Evolutionary conservation across 805 yeast species (phyloP), one percentile per base, ranked within the genome.

Genomic region (Yarrowia sp.): DNA sequence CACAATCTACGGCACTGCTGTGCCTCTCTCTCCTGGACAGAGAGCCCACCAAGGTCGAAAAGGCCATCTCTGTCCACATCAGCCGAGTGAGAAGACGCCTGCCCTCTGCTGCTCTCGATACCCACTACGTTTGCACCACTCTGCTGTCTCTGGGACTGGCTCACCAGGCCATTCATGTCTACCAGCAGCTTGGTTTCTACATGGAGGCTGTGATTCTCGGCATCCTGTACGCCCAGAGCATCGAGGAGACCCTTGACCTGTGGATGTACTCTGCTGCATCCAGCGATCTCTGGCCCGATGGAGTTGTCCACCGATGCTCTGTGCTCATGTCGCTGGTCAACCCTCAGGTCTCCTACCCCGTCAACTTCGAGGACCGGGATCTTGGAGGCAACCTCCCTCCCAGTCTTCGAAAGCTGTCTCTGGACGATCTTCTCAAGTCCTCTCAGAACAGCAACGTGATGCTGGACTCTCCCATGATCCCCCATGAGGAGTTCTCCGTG

Each of bases 201-300:
- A 39, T 55, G 46, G 61, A 55, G 25, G 61, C 61, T 10, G 47
- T 39, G 7, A 39, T 55, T 21, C 29, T 55, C 21, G 61, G 47
- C 7, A 55, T 55, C 14, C 16, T 55, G 9, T 38, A 38, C 41
- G 46, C 61, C 10, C 61, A 55, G 21, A 55, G 47, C n/a, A 51
- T 51, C n/a, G 42, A 51, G 24, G 58, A 51, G 42, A 51, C 58
- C 2, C 58, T 51, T 2, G 58, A 51, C 24, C 24, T 51, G 24
- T 51, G 58, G 58, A 51, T 51, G 42, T 51, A 51, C 32, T 51
- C 58, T 35, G 58, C 58, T 1, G 42, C 42, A 3, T 51, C 42
- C 29, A 51, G 58, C 12, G 58, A 51, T n/a, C 2, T 51, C 7
- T 51, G 58, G 58, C 27, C 41, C 22, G 58, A 51, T 35, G 58